Evolutionary conservation across 306 rosid genomes (phyloP), one percentile per base, ranked within the genome.

Genomic region (Begonia fuchsioides): DNA sequence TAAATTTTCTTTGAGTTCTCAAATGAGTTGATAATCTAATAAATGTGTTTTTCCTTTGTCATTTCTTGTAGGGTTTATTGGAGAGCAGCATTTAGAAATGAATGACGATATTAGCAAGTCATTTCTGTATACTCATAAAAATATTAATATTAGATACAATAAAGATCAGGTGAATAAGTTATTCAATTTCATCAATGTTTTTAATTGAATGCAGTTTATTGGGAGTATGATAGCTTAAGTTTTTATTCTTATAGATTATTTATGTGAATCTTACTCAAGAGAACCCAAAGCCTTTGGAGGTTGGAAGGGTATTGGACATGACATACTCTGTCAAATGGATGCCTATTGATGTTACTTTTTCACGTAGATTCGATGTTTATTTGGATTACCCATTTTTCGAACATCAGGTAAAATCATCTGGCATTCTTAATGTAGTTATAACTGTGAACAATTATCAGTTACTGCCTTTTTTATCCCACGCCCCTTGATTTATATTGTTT

Each of bases 331-430:
- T 88, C 65, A 78, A 81, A 61, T 88, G 97, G 97, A 54, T 51
- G 61, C 50, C 74, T 60, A 88, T 86, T 14, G 60, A 80, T 58
- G 48, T 88, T 67, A 81, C 95, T 64, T 88, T 76, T 44, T 87
- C 78, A 19, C 95, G 79, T 49, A 86, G 97, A 17, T 88, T 88
- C 74, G 95, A 88, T 74, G 86, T 84, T 47, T 88, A 88, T 63
- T 64, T 88, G 78, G 97, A 88, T 61, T 84, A 88, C 59, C 97
- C 97, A 1, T 88, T 88, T 63, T 88, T 88, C 48, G 97, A 88
- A 76, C 95, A 84, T 63, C 97, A 88, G 87, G 97, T 88, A 67
- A 60, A 62, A 50, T 26, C 35, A 26, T 2, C 35, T 5, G 35
- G 7, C 7, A 26, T 26, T 26, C 7, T 3, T 4, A 26, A 26